Base-by-base conservation (phyloP, 169 alveolate genomes). In the Ichthyophthirius multifiliis region DNA sequence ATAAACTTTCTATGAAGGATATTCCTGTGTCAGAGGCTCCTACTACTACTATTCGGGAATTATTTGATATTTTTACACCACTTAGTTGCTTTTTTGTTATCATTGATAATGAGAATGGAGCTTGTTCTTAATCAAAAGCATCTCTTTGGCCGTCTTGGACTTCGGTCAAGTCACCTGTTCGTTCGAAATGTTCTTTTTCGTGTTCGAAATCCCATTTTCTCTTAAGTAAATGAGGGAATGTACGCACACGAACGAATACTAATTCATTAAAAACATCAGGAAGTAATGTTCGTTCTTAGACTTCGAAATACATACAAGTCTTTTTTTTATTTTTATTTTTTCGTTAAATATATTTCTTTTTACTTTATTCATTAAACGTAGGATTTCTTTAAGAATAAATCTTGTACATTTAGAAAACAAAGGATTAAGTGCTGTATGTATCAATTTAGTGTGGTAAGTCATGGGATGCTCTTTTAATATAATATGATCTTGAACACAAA, bases 21-120 rank as follows among this genome's bases (percentile, higher is more conserved):
- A 95, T 88, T 30, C 98, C 97, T 16, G 97, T 90, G 79, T 93
- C 97, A 41, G 94, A 84, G 10, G 97, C 97, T 9, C 98, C 98
- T 10, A 94, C 94, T 0, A 95, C 95, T 10, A 95, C 96, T 35
- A 94, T 94, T 85, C 97, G 86, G 20, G 94, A 83, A 82, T 94
- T 94, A 76, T 92, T 91, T 10, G 88, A 92, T 12, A 92, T 88
- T 76, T 92, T 92, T 34, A 92, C 90, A 63, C 86, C 93, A 37
- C 91, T 85, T 31, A 92, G 48, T 64, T 87, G 77, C 78, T 94
- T 85, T 82, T 91, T 94, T 2, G 95, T 88, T 12, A 93, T 83
- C 84, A 92, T 88, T 27, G 94, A 89, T 7, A 94, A 76, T n/a
- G 95, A 93, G 76, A 94, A 94, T 23, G 91, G 89, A 43, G 92